phyloP scores from a whole-genome alignment of 208 protist species.

The Sergeia podlipaevii region DNA sequence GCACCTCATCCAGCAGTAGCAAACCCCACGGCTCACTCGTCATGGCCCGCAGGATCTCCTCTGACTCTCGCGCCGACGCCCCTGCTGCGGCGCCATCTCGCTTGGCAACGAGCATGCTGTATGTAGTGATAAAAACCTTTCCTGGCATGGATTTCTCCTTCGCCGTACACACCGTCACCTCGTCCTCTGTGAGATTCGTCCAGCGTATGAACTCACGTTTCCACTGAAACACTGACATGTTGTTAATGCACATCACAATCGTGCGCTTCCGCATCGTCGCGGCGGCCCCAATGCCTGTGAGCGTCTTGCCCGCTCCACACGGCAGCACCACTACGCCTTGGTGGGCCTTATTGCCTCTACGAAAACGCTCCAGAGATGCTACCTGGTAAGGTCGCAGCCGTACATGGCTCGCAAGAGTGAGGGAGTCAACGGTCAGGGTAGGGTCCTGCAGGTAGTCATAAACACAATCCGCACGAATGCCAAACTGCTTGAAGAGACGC shows the following conservation, averaged over 20 bases:
- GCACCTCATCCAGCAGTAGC: slow-evolving; percentile 99
- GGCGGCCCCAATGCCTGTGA: slow-evolving; percentile 97
- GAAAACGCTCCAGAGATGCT: slow-evolving; percentile 82
- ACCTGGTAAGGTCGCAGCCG: slow-evolving; percentile 85
- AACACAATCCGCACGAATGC: slow-evolving; percentile 80
- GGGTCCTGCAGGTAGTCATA: slow-evolving; percentile 84
- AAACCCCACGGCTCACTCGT: slow-evolving; percentile 95
- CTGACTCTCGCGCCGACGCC: slow-evolving; percentile 39
- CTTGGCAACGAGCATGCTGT: slow-evolving; percentile 97
- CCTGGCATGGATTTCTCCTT: slow-evolving; percentile 75
- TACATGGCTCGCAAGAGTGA: slow-evolving; percentile 57
- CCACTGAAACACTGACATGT: slow-evolving; percentile 97
- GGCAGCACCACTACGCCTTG: slow-evolving; percentile 99
- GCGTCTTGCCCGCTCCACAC: slow-evolving; percentile 99
- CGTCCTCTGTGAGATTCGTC: slow-evolving; percentile 68
- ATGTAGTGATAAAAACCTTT: slow-evolving; percentile 98
- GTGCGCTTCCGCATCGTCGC: slow-evolving; percentile 93
- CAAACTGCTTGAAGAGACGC: slow-evolving; percentile 59
- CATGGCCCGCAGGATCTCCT: slow-evolving; percentile 67
- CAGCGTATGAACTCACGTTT: slow-evolving; percentile 92
- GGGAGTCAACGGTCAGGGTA: slow-evolving; percentile 45
- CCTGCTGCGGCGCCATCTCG: slow-evolving; percentile 28
- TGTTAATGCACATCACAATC: slow-evolving; percentile 95
- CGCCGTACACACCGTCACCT: slow-evolving; percentile 83
- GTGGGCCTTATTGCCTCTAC: slow-evolving; percentile 75